Evolutionary conservation across 305 asterid species (phyloP).

Genomic region (Salvia sclarea): DNA sequence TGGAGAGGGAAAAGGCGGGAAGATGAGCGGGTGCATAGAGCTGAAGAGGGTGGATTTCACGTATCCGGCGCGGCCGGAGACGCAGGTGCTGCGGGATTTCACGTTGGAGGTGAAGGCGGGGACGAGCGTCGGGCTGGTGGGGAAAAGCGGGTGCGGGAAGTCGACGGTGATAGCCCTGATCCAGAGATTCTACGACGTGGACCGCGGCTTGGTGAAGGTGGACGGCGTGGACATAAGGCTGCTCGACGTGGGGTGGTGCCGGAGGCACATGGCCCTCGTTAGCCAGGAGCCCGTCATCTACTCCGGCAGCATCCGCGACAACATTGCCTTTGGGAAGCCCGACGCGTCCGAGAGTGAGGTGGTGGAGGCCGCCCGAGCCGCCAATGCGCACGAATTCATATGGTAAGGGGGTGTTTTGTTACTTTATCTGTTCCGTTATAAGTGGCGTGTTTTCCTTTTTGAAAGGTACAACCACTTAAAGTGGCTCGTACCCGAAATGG

Average conservation of each 20-base stretch:
- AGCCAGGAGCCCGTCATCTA: slow-evolving; percentile 89
- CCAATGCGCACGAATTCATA: slow-evolving; percentile 84
- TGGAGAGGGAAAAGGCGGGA: slow-evolving; percentile 38
- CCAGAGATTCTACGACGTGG: slow-evolving; percentile 78
- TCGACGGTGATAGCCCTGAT: slow-evolving; percentile 71
- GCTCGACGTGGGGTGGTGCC: slow-evolving; percentile 61
- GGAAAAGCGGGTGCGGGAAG: slow-evolving; percentile 85
- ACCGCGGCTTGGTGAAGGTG: slow-evolving; percentile 56
- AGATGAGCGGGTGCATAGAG: slow-evolving; percentile 58
- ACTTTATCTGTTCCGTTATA: too few species aligned
- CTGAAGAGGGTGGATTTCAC: slow-evolving; percentile 67
- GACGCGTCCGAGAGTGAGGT: slow-evolving; percentile 68
- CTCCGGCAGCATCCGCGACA: slow-evolving; percentile 73
- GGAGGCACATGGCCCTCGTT: slow-evolving; percentile 75
- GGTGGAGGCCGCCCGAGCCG: slow-evolving; percentile 74
- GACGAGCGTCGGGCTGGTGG: slow-evolving; percentile 72
- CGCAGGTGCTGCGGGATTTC: slow-evolving; percentile 51
- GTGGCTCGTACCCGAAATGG: too few species aligned
- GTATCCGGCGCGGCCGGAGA: slow-evolving; percentile 64
- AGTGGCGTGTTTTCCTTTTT: too few species aligned
- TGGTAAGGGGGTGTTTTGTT: slow-evolving; percentile 37
- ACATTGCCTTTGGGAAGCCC: slow-evolving; percentile 62
- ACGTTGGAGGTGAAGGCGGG: slow-evolving; percentile 69
- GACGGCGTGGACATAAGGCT: slow-evolving; percentile 62
- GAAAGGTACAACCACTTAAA: too few species aligned